Evolutionary conservation across 2,329 filamentous ascomycete genomes (phyloP), one percentile per base, ranked within the genome.

Genomic region (Aspergillus hortae): DNA sequence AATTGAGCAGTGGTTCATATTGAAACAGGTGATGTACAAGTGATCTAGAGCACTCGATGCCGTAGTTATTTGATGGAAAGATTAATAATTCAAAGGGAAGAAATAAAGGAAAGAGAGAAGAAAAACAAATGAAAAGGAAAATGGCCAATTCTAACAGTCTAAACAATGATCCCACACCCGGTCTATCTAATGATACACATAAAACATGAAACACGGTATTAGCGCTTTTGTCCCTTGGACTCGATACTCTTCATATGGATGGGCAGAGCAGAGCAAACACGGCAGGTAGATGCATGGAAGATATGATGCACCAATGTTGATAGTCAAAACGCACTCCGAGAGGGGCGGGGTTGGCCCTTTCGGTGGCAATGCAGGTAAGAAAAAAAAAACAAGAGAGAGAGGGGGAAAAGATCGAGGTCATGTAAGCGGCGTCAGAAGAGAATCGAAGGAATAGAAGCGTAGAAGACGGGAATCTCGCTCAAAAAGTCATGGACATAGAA

Each of bases 121-220:
- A 43, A 47, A 45, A 47, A 42, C 44, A 50, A 49, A 32, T 17
- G 44, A 30, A 44, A 44, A 36, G 32, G 23, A 53, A 41, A 50
- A 54, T 56, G 46, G 41, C 46, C 54, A 46, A 52, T 46, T 53
- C 51, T 56, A 54, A 52, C 40, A 44, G 43, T 59, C 59, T 60
- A 45, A 50, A 43, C 45, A 49, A 30, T 36, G 52, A 55, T 49
- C 51, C 51, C 56, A 56, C 51, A 55, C 55, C 60, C 53, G 46
- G 56, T 66, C 63, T 67, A 67, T 67, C 57, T 57, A 61, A 59
- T 61, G 60, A 57, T 58, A 58, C 57, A 59, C 52, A 53, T 50
- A 45, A 53, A 58, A 54, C 25, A 53, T 57, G 55, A 46, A 47
- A 49, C 58, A 19, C 32, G 14, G 15, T 38, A 15, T 36, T 36